Base-by-base conservation (phyloP, 345 rosid genomes). In the Linum tenue region DNA sequence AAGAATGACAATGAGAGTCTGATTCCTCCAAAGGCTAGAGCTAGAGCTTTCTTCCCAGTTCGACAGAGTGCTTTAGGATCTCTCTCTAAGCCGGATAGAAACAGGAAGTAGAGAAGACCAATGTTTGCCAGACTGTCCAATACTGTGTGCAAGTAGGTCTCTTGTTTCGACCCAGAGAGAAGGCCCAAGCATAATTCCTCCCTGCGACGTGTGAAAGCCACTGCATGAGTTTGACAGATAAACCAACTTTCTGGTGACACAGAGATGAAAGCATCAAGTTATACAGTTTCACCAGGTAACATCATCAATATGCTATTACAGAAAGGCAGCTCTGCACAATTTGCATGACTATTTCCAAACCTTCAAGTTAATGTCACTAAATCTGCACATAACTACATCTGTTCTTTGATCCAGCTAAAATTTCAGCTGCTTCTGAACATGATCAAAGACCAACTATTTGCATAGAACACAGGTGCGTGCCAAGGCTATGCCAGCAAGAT, bases 151-250 rank as follows among this genome's bases (percentile, higher is more conserved):
- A 72, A 63, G 51, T 44, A 48, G n/a, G 67, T 39, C 17, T 56
- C 70, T 57, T 68, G 58, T 51, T 72, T 35, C 71, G 59, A 67
- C 71, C 75, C 31, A 72, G 43, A 16, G 64, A 55, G 75, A 72
- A 37, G 75, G 75, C 14, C 75, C 75, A 11, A 72, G 70, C 39
- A 72, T 40, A 57, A 72, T 31, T 56, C 75, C 70, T 66, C 75
- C 75, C 71, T 72, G 71, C 55, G 37, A 38, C 59, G 62, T 7
- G 14, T 37, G 42, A 4, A 57, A 66, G 17, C 3, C 8, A 11
- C 38, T 35, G 36, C 56, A 8, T 44, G 2, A 44, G 12, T 14
- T 44, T 44, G 3, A 44, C 31, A 22, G 31, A 22, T 22, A 22
- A 22, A 22, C 31, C 31, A 41, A 41, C 5, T 41, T 41, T 41